phyloP scores from a whole-genome alignment of 441 rosid genomes.

The Populus hybrid region DNA sequence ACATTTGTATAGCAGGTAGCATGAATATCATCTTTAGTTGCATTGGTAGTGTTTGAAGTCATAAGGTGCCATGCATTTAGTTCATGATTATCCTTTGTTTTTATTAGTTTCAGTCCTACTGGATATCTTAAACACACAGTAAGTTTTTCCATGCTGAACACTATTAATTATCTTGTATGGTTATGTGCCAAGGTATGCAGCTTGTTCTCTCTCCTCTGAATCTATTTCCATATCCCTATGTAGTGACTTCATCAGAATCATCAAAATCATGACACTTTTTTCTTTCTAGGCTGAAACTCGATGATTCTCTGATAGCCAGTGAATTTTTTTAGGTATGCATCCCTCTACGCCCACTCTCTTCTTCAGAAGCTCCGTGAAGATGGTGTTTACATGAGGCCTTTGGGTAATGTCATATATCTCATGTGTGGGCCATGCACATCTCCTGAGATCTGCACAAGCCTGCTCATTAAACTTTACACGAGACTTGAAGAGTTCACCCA shows the following conservation, averaged over 20 bases:
- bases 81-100: background rate
- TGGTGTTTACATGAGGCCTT: slow-evolving; percentile 75
- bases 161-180: background rate
- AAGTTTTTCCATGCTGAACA: background rate
- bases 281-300: background rate
- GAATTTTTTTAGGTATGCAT: slow-evolving; percentile 53
- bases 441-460: slow-evolving; percentile 52
- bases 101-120: background rate
- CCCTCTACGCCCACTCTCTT: slow-evolving; percentile 60
- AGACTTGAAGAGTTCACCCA: slow-evolving; percentile 52
- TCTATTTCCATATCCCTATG: background rate
- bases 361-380: slow-evolving; percentile 67
- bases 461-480: slow-evolving; percentile 53
- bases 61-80: background rate
- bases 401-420: slow-evolving; percentile 86
- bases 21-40: background rate
- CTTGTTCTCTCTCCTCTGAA: background rate
- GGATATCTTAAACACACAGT: background rate
- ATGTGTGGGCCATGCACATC: slow-evolving; percentile 89
- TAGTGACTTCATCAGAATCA: background rate
- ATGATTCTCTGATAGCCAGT: background rate
- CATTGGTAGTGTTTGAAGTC: background rate
- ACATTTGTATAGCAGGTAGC: background rate
- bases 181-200: background rate
- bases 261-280: background rate